phyloP scores from a whole-genome alignment of 345 rosid species.

The Erucastrum elatum region DNA sequence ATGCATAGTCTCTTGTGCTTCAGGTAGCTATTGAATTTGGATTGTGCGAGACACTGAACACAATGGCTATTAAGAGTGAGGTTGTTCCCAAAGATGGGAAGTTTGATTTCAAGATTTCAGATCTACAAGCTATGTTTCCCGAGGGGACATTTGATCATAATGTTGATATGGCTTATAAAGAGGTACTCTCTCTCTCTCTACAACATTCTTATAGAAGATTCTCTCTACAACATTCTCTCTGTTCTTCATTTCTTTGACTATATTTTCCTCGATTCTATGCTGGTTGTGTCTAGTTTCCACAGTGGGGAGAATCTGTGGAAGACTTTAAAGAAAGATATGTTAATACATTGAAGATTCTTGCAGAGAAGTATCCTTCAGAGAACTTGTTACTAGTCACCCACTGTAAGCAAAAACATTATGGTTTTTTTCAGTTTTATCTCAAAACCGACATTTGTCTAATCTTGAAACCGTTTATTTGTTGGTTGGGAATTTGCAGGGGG shows the following conservation, averaged over 20 bases:
- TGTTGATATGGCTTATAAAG: constrained; percentile 43
- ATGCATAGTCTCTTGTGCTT: not conserved
- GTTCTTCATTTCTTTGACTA: no score
- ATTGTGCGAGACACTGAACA: constrained; percentile 63
- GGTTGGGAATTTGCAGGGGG: not conserved
- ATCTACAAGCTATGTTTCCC: constrained; percentile 64
- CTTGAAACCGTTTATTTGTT: not conserved
- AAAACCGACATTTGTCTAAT: not conserved
- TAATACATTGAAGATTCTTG: not conserved
- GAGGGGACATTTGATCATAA: constrained; percentile 57
- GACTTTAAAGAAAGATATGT: not conserved
- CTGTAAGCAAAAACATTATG: not conserved
- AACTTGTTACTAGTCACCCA: not conserved
- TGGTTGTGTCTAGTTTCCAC: not conserved
- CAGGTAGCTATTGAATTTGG: constrained; percentile 85
- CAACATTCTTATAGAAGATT: no score
- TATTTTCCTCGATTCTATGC: not conserved
- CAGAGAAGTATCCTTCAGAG: not conserved
- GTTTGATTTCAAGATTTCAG: constrained; percentile 51
- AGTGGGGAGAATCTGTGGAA: not conserved
- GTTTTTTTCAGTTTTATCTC: not conserved
- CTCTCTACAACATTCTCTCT: no score
- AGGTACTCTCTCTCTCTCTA: constrained; percentile 52
- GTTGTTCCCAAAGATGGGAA: constrained; percentile 61
- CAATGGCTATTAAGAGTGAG: constrained; percentile 48